A percentile compares a stretch with the other conserved stretches of the same genome.
These are phyloP conservation scores for Trichocladium uniseriatum DNA, from an alignment of 495 filamentous ascomycete genomes.

Conservation along the genomic window DNA sequence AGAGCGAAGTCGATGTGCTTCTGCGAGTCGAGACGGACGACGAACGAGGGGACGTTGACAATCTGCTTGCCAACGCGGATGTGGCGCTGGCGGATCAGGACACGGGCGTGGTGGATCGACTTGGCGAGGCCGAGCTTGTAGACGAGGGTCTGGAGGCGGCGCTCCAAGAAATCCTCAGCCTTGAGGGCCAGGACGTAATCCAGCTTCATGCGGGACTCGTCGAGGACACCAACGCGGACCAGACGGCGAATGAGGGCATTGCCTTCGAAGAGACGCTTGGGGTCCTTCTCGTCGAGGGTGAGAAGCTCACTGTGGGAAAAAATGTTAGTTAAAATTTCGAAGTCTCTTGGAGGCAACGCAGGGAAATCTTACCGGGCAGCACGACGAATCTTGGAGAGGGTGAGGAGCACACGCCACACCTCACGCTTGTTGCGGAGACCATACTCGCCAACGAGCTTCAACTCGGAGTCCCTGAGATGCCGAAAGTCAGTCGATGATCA, in stretches of 20 bases:
- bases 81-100: constrained; percentile 96
- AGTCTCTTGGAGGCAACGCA: too few relatives aligned
- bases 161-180: constrained; percentile 98
- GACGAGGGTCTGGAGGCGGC: constrained; percentile 96
- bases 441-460: constrained; percentile 99
- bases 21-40: constrained; percentile 98
- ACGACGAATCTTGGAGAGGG: constrained; percentile 99
- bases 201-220: constrained; percentile 99
- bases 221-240: constrained; percentile 97
- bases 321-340: constrained; percentile 4
- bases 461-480: constrained; percentile 81
- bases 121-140: constrained; percentile 99
- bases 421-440: constrained; percentile 99
- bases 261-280: constrained; percentile 99
- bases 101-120: constrained; percentile 99
- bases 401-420: constrained; percentile 98
- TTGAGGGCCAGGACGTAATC: constrained; percentile 99
- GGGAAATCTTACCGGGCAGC: constrained; percentile 76
- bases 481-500: constrained; percentile 42
- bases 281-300: constrained; percentile 99
- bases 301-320: constrained; percentile 76
- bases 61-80: constrained; percentile 99
- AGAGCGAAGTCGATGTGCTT: constrained; percentile 99
- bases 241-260: constrained; percentile 99
- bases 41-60: constrained; percentile 98